These are phyloP conservation scores for Pulchroboletus neoregius DNA, from an alignment of 1,284 basidiomycete species.

Conservation along the genomic window DNA sequence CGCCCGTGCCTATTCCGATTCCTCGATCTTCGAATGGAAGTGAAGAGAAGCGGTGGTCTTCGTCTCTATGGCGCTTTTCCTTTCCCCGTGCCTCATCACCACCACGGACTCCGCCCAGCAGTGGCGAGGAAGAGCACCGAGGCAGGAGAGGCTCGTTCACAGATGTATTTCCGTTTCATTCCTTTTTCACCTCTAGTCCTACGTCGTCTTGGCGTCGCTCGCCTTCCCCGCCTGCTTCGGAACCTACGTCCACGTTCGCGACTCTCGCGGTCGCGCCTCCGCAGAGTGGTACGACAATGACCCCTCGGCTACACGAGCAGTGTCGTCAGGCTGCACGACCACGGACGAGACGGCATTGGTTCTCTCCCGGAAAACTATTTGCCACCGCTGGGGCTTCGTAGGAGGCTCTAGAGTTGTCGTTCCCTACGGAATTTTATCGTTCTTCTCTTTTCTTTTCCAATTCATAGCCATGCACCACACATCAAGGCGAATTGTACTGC, in stretches of 20 bases:
- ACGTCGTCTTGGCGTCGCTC: slow-evolving; percentile 34
- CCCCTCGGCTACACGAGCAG: slow-evolving; percentile 25
- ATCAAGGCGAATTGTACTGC: slow-evolving; percentile 2
- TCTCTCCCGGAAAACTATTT: slow-evolving; percentile 54
- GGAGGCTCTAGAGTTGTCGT: slow-evolving; percentile 14
- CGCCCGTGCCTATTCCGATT: slow-evolving; percentile 35
- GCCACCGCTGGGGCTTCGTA: slow-evolving; percentile 41
- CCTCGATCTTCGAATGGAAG: slow-evolving; percentile 33
- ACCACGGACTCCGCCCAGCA: slow-evolving; percentile 23
- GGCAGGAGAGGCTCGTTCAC: slow-evolving; percentile 31
- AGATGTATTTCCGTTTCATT: slow-evolving; percentile 47
- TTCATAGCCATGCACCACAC: slow-evolving; percentile 4
- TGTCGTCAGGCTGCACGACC: slow-evolving; percentile 41
- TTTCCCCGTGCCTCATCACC: slow-evolving; percentile 39
- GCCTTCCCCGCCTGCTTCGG: slow-evolving; percentile 30
- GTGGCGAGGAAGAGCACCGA: slow-evolving; percentile 26
- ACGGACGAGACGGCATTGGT: slow-evolving; percentile 55
- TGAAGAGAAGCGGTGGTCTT: slow-evolving; percentile 37
- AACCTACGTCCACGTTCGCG: slow-evolving; percentile 14
- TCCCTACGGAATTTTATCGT: slow-evolving; percentile 11
- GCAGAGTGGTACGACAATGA: slow-evolving; percentile 8
- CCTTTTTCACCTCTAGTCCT: slow-evolving; percentile 32
- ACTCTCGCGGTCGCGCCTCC: slow-evolving; percentile 7
- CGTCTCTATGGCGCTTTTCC: slow-evolving; percentile 42
- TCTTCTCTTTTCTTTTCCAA: slow-evolving; percentile 7